A percentile compares a stretch with the other conserved stretches of the same genome.
Evolutionary conservation across 73 alveolate species (phyloP).

Genomic region (Uronychia setigera): DNA sequence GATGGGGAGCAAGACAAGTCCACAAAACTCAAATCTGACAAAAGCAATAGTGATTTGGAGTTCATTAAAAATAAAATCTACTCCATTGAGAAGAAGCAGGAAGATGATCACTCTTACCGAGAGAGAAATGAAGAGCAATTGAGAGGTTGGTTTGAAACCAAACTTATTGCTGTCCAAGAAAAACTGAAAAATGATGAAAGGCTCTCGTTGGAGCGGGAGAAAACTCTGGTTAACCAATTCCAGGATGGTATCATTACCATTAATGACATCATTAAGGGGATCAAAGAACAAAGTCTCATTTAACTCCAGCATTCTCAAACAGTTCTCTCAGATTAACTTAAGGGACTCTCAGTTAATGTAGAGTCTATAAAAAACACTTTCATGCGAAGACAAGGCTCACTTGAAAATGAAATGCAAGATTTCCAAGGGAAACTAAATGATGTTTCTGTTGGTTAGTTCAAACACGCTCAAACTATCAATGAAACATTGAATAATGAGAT

Average conservation of each 20-base stretch:
- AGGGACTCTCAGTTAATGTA: conserved; percentile 32
- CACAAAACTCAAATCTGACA: conserved; percentile 34
- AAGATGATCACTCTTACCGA: conserved; percentile 54
- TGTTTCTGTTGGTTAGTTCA: conserved; percentile 33
- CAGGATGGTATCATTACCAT: conserved; percentile 65
- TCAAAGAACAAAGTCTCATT: conserved; percentile 60
- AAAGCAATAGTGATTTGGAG: conserved; percentile 29
- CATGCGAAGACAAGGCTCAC: conserved; percentile 17
- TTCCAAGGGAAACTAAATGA: conserved; percentile 38
- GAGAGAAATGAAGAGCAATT: conserved; percentile 53
- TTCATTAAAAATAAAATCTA: conserved; percentile 24
- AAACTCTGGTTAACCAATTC: conserved; percentile 48
- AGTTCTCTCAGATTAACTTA: conserved; percentile 50
- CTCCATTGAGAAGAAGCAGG: conserved; percentile 47
- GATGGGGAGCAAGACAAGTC: conserved; percentile 59
- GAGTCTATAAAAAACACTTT: conserved; percentile 56
- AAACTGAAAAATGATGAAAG: conserved; percentile 63
- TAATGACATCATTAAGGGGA: conserved; percentile 65
- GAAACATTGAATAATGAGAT: conserved; percentile 64
- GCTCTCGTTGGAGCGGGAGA: conserved; percentile 57
- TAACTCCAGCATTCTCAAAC: conserved; percentile 47
- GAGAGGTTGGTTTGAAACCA: conserved; percentile 51
- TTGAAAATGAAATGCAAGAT: conserved; percentile 50
- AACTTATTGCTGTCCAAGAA: conserved; percentile 37
- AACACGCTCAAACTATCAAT: conserved; percentile 63